A percentile compares a stretch with the other conserved stretches of the same genome.
Evolutionary conservation across 306 rosid species (phyloP).

Genomic region (Prunus armeniaca): DNA sequence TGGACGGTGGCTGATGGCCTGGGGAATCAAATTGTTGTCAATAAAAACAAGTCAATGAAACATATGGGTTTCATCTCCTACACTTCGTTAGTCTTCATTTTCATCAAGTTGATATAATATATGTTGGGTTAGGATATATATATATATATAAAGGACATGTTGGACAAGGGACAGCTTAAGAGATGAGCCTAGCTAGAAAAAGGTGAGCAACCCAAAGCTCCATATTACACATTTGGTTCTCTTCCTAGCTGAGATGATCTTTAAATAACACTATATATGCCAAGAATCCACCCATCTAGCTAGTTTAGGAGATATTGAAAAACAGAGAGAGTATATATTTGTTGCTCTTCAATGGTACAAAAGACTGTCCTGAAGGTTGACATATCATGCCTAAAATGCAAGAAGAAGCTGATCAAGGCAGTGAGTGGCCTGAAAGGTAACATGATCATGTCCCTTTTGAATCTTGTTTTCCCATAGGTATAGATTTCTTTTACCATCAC

Average conservation of each 20-base stretch:
- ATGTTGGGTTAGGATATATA: background rate
- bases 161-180: background rate
- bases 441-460: background rate
- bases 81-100: background rate
- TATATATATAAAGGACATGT: background rate
- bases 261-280: background rate
- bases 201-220: conserved; percentile 9
- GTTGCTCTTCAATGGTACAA: conserved; percentile 38
- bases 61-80: background rate
- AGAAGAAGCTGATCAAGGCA: conserved; percentile 49
- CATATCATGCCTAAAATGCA: conserved; percentile 50
- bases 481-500: background rate
- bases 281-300: background rate
- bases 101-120: background rate
- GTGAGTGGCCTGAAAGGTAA: conserved; percentile 57
- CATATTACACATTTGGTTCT: background rate
- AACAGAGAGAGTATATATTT: background rate
- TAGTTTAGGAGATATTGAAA: background rate
- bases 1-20: background rate
- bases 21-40: background rate
- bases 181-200: background rate
- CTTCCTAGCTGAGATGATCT: background rate
- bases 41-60: conserved; percentile 1
- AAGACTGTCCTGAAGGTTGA: conserved; percentile 56
- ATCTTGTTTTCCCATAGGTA: background rate